A percentile compares a stretch with the other conserved stretches of the same genome.
Conservation (phyloP, 2,329 filamentous ascomycete species). For the Colletotrichum spaethianum region DNA sequence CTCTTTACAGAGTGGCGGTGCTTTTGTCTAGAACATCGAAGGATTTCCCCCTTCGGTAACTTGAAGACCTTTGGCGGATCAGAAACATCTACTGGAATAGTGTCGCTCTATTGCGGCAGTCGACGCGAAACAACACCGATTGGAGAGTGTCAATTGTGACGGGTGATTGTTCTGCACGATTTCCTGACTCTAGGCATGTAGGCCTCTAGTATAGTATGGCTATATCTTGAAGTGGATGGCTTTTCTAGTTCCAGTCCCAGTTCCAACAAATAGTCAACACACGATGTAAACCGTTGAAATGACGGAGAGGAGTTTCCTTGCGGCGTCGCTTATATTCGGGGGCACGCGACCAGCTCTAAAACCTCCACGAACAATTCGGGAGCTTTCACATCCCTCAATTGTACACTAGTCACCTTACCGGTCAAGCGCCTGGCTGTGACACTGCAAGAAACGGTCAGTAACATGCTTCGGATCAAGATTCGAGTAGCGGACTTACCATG, state of each 20-base stretch:
- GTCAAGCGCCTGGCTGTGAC: slow-evolving; percentile 72
- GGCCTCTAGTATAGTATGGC: neutral
- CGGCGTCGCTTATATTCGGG: neutral
- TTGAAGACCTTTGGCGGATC: too few relatives aligned
- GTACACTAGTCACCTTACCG: slow-evolving; percentile 52
- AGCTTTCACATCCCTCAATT: neutral
- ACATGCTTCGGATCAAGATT: neutral
- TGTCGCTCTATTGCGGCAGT: neutral
- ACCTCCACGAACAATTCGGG: neutral
- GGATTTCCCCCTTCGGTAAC: too few relatives aligned
- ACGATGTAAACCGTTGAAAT: neutral
- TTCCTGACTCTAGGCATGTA: neutral
- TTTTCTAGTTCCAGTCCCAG: too few relatives aligned
- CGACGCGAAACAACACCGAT: too few relatives aligned
- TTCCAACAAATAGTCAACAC: neutral
- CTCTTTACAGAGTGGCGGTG: too few relatives aligned
- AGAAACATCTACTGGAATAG: too few relatives aligned
- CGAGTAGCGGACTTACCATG: slow-evolving; percentile 61
- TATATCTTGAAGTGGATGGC: neutral
- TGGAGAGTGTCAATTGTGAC: neutral
- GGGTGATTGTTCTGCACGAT: neutral
- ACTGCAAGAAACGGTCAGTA: slow-evolving; percentile 56
- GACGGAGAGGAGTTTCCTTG: neutral
- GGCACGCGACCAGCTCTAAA: neutral
- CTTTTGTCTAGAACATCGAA: too few relatives aligned